These are phyloP conservation scores for Arabidopsis arenosa DNA, from an alignment of 345 rosid genomes.

Conservation along the genomic window DNA sequence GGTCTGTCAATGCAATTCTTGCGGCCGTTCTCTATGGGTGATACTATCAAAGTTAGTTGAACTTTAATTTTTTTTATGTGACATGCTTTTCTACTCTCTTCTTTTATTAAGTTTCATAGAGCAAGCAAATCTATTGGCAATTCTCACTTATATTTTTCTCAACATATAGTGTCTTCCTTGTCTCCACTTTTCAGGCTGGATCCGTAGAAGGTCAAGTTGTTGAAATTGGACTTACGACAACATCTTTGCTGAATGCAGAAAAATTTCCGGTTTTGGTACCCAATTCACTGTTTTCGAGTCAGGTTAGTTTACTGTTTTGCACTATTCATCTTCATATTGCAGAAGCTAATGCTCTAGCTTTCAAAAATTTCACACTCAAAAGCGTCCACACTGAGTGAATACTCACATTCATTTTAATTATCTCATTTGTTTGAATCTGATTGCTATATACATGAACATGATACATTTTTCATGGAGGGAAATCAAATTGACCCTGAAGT, in stretches of 20 bases:
- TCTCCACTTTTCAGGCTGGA: conserved; percentile 68
- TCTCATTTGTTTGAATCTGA: conserved; percentile 3
- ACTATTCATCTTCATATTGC: conserved; percentile 4
- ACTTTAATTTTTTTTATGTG: neutral
- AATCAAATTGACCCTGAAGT: neutral
- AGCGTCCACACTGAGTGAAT: neutral
- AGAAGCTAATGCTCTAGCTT: neutral
- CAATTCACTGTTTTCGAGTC: conserved; percentile 93
- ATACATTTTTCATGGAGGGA: neutral
- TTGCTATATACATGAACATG: neutral
- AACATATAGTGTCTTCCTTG: neutral
- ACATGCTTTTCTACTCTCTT: neutral
- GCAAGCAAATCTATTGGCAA: conserved; percentile 11
- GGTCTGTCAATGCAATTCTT: conserved; percentile 90
- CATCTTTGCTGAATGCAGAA: conserved; percentile 77
- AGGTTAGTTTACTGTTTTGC: conserved; percentile 52
- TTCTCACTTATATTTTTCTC: neutral
- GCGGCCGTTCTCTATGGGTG: conserved; percentile 91
- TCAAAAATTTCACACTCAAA: neutral
- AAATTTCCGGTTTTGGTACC: conserved; percentile 88
- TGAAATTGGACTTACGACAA: conserved; percentile 89
- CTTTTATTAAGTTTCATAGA: neutral
- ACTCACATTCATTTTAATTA: neutral
- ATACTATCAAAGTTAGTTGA: conserved; percentile 82
- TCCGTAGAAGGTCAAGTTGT: conserved; percentile 91